These are phyloP conservation scores for Alternaria panax DNA, from an alignment of 2,329 filamentous ascomycete genomes.

Conservation along the genomic window DNA sequence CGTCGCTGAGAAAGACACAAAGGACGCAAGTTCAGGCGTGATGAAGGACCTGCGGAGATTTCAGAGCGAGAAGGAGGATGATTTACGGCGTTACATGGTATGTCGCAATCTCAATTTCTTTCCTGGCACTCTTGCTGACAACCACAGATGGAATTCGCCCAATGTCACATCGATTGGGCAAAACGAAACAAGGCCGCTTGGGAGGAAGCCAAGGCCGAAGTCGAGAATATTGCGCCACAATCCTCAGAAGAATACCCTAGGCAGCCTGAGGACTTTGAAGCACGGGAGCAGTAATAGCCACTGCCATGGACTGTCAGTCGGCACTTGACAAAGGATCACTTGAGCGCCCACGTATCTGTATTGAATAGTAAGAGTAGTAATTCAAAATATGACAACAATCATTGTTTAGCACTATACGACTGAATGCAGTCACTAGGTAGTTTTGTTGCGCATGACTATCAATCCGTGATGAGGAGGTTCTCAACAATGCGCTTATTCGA, in stretches of 20 bases:
- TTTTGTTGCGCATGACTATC: background rate
- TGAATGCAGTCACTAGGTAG: background rate
- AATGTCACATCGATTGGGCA: conserved; percentile 93
- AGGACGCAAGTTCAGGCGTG: conserved; percentile 87
- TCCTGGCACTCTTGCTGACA: background rate
- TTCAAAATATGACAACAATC: background rate
- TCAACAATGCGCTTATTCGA: background rate
- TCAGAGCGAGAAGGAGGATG: conserved; percentile 94
- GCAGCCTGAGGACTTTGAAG: conserved; percentile 19
- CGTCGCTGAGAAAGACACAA: conserved; percentile 89
- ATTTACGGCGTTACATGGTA: conserved; percentile 95
- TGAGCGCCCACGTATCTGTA: background rate
- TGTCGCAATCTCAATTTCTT: conserved; percentile 43
- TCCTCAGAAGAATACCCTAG: conserved; percentile 31
- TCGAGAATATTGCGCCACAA: conserved; percentile 77
- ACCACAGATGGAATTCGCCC: conserved; percentile 83
- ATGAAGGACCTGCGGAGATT: conserved; percentile 91
- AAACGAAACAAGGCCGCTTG: conserved; percentile 89
- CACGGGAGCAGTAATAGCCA: conserved; percentile 1
- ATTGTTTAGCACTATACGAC: background rate
- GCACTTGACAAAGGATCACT: background rate
- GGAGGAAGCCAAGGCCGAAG: conserved; percentile 87
- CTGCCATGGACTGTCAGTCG: background rate
- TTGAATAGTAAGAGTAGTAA: conserved; percentile 2
- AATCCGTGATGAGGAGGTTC: background rate